phyloP scores from a whole-genome alignment of 768 basidiomycete genomes.

The Postia placenta region DNA sequence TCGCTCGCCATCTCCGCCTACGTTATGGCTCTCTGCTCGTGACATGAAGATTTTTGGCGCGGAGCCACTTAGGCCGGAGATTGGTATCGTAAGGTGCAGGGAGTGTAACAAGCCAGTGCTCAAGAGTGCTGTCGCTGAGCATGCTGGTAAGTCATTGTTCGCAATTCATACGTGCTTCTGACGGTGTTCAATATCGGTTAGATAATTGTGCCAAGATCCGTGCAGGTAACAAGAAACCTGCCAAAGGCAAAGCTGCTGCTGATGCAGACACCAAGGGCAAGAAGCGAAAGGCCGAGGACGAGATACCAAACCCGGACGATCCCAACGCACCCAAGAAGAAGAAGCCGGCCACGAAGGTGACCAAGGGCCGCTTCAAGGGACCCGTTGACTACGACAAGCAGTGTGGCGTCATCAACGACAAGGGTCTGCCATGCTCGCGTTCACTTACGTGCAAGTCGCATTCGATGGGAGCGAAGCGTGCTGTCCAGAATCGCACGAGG shows the following conservation, averaged over 20 bases:
- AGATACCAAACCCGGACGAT: conserved; percentile 58
- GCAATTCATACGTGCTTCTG: not conserved
- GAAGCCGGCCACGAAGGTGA: conserved; percentile 64
- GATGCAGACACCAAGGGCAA: conserved; percentile 46
- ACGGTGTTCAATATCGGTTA: conserved; percentile 19
- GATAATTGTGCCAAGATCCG: conserved; percentile 60
- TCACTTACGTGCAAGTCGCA: conserved; percentile 98
- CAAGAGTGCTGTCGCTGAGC: conserved; percentile 67
- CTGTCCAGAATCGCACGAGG: conserved; percentile 80
- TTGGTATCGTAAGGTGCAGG: conserved; percentile 64
- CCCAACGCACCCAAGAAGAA: conserved; percentile 69
- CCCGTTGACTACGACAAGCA: conserved; percentile 89
- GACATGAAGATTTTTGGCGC: conserved; percentile 89
- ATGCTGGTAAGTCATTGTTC: conserved; percentile 51
- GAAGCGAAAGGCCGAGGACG: conserved; percentile 80
- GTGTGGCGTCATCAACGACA: conserved; percentile 97
- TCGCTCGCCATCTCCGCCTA: conserved; percentile 62
- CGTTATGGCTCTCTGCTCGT: conserved; percentile 76
- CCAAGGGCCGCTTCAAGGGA: conserved; percentile 75
- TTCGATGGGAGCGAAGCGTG: conserved; percentile 93
- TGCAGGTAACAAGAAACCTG: conserved; percentile 45
- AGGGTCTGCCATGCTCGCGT: conserved; percentile 85
- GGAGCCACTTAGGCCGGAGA: conserved; percentile 57
- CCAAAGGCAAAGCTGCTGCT: conserved; percentile 47
- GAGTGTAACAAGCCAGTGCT: conserved; percentile 82